Conservation (phyloP, 768 basidiomycete species). For the Naematelia encephala region DNA sequence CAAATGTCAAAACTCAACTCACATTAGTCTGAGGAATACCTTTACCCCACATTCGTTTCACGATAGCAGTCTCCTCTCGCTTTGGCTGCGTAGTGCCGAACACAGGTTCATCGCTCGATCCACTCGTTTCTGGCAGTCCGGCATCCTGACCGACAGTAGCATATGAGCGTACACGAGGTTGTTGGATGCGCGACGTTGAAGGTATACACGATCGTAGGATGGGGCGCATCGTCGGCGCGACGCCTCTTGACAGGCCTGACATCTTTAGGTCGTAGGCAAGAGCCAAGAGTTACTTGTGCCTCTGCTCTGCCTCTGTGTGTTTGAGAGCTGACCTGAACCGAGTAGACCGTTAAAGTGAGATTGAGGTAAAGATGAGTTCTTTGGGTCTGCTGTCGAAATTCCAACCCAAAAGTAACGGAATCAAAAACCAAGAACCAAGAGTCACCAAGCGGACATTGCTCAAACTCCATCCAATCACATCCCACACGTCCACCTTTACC, state of each 20-base stretch:
- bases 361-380: too few relatives aligned
- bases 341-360: not conserved
- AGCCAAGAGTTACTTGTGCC: not conserved
- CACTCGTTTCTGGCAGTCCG: not conserved
- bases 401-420: too few relatives aligned
- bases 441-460: too few relatives aligned
- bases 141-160: not conserved
- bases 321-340: not conserved
- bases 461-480: too few relatives aligned
- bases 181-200: slow-evolving; percentile 18
- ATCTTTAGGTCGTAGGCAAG: not conserved
- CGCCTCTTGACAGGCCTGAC: not conserved
- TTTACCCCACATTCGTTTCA: slow-evolving; percentile 23
- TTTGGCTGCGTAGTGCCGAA: not conserved
- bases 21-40: slow-evolving; percentile 47
- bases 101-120: not conserved
- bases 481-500: too few relatives aligned
- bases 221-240: not conserved
- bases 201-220: slow-evolving; percentile 13
- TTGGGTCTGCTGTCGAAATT: too few relatives aligned
- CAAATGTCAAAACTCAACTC: too few relatives aligned
- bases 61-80: not conserved
- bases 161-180: not conserved
- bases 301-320: not conserved
- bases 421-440: too few relatives aligned